A percentile compares a stretch with the other conserved stretches of the same genome.
phyloP scores from a whole-genome alignment of 139 green algal species.

The Ulvella scutata region DNA sequence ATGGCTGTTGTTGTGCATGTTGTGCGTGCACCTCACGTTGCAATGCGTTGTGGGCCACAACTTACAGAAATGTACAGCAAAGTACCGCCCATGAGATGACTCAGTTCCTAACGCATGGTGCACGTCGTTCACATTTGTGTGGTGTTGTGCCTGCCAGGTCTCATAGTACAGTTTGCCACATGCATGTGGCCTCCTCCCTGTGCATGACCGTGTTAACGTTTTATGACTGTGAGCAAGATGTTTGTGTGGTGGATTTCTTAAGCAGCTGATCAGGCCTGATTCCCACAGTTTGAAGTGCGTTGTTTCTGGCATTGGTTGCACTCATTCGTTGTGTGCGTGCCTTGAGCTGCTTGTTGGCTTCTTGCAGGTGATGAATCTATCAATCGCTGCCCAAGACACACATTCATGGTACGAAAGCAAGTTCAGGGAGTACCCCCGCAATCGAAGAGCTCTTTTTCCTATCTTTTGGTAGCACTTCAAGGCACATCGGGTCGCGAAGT shows the following conservation, averaged over 20 bases:
- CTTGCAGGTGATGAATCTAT: conserved; percentile 47
- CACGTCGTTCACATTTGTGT: conserved; percentile 5
- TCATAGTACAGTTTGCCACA: no score
- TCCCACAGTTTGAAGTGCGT: no score
- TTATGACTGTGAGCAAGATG: conserved; percentile 19
- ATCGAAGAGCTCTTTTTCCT: conserved; percentile 27
- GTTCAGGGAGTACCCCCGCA: conserved; percentile 35
- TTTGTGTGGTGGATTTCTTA: not conserved
- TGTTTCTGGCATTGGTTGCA: not conserved
- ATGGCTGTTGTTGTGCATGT: not conserved
- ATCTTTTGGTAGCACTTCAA: conserved; percentile 22
- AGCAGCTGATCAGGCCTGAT: no score
- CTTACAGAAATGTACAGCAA: not conserved
- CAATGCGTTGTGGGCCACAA: not conserved
- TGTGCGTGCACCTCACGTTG: not conserved
- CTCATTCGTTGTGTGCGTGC: not conserved
- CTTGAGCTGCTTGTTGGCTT: not conserved
- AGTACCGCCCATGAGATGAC: not conserved
- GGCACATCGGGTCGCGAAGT: no score
- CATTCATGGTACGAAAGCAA: conserved; percentile 38
- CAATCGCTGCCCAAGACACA: conserved; percentile 38
- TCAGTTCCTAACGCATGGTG: not conserved
- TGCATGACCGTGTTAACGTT: conserved; percentile 17
- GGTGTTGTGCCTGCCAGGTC: no score
- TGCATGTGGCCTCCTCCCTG: not conserved